Evolutionary conservation across 2,329 filamentous ascomycete genomes (phyloP), one percentile per base, ranked within the genome.

Genomic region (Metarhizium humberi): DNA sequence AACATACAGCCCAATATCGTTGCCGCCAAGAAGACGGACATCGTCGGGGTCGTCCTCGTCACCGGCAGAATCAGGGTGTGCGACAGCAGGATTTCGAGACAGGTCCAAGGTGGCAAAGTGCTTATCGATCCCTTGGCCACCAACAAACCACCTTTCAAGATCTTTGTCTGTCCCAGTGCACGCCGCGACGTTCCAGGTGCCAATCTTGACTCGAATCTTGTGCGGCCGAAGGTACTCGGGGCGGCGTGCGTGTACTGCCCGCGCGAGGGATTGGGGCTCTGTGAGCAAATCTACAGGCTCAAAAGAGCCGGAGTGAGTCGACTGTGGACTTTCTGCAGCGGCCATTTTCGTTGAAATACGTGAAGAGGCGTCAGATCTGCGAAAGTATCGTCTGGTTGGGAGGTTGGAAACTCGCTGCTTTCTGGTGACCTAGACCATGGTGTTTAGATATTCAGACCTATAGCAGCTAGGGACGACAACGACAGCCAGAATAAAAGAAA

Each of bases 181-280:
- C 1, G 87, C 85, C 4, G 91, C 94, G 16, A 96, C 90, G 71
- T 99, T 99, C 94, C 94, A 99, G 0, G 89, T 87, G 46, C 92
- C 94, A 52, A 99, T 80, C 72, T 96, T 96, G 70, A 99, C 81
- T 60, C 85, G 86, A 62, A 96, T 82, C 52, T 80, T 80, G 67
- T 85, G 85, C 47, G 85, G 81, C 42, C 85, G 82, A 30, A 87
- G 86, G 68, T 92, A 99, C 69, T 97, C 92, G 51, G 81, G 74
- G 64, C 85, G 82, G 54, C 94, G 82, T 43, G 87, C 84, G 66
- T 86, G 81, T 43, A 97, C 75, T 34, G 82, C 81, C 58, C 75
- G 76, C 49, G 81, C 81, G n/a, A 87, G 78, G 3, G 82, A 85
- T 53, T 78, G 75, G 1, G 78, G 80, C 42, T 73, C 76, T 14